Percentiles rank a stretch among this genome's conserved stretches.
Evolutionary conservation across 2,329 filamentous ascomycete species (phyloP).

Genomic region (Aschersonia sp.): DNA sequence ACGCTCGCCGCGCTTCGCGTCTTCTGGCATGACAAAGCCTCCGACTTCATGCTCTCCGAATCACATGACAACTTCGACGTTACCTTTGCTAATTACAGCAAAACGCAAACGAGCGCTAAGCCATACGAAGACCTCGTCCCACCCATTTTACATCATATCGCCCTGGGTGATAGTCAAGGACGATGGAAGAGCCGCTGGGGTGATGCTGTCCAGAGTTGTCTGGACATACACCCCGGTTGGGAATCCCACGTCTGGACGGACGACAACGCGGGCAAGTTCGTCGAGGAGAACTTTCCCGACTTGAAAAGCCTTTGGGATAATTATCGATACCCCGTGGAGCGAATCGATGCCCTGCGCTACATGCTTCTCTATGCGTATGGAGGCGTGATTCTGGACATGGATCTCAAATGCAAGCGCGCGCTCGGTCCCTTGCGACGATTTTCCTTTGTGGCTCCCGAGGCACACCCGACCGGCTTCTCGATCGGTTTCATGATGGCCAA

Average conservation of each 20-base stretch:
- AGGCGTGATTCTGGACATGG: slow-evolving; percentile 12
- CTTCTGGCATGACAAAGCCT: slow-evolving; percentile 11
- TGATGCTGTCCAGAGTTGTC: slow-evolving; percentile 15
- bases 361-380: slow-evolving; percentile 20
- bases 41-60: slow-evolving; percentile 14
- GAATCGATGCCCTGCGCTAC: slow-evolving; percentile 57
- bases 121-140: slow-evolving; percentile 16
- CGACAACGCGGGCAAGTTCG: slow-evolving; percentile 7
- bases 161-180: slow-evolving; percentile 12
- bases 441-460: slow-evolving; percentile 24
- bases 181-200: slow-evolving; percentile 12
- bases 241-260: slow-evolving; percentile 12
- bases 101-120: slow-evolving; percentile 12
- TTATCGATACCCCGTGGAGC: slow-evolving; percentile 56
- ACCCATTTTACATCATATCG: slow-evolving; percentile 19
- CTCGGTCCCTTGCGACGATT: slow-evolving; percentile 24
- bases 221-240: slow-evolving; percentile 19
- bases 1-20: slow-evolving; percentile 14
- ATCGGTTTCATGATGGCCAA: slow-evolving; percentile 26
- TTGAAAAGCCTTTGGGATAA: slow-evolving; percentile 24
- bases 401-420: slow-evolving; percentile 21
- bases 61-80: slow-evolving; percentile 15
- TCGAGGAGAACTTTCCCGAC: slow-evolving; percentile 9
- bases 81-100: slow-evolving; percentile 17
- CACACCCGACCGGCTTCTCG: slow-evolving; percentile 23